Percentiles rank a stretch among this genome's conserved stretches.
Conservation (phyloP, 2,329 filamentous ascomycete genomes). For the Aspergillus fumigatiaffinis region DNA sequence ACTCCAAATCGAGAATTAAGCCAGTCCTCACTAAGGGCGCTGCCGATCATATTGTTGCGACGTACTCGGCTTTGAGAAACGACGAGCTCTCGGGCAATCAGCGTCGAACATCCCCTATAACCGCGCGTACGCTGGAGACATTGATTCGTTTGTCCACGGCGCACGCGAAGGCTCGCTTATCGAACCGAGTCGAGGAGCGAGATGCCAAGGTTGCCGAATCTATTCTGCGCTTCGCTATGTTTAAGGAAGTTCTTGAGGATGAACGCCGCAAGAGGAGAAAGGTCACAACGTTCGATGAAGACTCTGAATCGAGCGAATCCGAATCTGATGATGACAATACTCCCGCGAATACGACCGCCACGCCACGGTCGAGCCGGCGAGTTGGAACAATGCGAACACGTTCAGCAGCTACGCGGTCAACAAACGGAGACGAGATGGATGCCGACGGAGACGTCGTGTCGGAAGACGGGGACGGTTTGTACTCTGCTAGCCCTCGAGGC, state of each 20-base stretch:
- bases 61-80: slow-evolving; percentile 89
- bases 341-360: slow-evolving; percentile 23
- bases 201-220: slow-evolving; percentile 84
- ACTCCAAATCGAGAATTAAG: slow-evolving; percentile 88
- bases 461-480: slow-evolving; percentile 51
- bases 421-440: slow-evolving; percentile 39
- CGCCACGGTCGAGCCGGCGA: slow-evolving; percentile 31
- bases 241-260: slow-evolving; percentile 84
- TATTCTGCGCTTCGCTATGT: slow-evolving; percentile 89
- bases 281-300: slow-evolving; percentile 64
- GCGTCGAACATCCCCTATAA: slow-evolving; percentile 89
- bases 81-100: slow-evolving; percentile 95
- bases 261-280: slow-evolving; percentile 81
- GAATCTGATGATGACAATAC: slow-evolving; percentile 32
- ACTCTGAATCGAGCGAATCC: slow-evolving; percentile 45
- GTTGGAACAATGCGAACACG: slow-evolving; percentile 30
- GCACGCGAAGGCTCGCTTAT: slow-evolving; percentile 88
- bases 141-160: slow-evolving; percentile 97
- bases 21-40: slow-evolving; percentile 87
- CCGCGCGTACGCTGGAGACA: slow-evolving; percentile 93
- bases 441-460: slow-evolving; percentile 52
- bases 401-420: slow-evolving; percentile 34
- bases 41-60: slow-evolving; percentile 83
- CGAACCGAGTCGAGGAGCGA: slow-evolving; percentile 80
- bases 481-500: slow-evolving; percentile 49